Base-by-base conservation (phyloP, 1,284 basidiomycete species). In the Puccinia novopanici region DNA sequence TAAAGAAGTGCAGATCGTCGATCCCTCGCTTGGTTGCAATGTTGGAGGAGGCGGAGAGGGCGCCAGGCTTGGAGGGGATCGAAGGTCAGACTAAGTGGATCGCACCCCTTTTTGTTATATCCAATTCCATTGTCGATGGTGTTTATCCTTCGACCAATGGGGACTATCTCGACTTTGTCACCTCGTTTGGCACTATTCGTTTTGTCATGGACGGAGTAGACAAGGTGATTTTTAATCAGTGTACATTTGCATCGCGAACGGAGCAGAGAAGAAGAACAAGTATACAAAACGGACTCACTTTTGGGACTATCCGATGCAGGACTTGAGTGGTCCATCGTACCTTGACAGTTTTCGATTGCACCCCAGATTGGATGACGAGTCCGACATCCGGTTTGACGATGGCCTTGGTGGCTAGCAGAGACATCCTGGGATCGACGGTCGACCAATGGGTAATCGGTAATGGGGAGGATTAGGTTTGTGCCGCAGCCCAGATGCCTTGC, bases 1-100 rank as follows among this genome's bases (percentile, higher is more conserved):
- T 99, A 89, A 92, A 98, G 88, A 99, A 99, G 88, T 99, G 96
- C 83, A 99, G 91, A 86, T 99, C 97, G 87, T 99, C 97, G 68
- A 99, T 93, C 13, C 97, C 97, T 82, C 97, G 91, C 88, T 98
- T 99, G 81, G 93, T 93, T 5, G 97, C 96, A 77, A 98, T 90
- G 87, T 95, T 91, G 3, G 93, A 92, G 83, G 61, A 82, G 80
- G 82, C 81, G 4, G 80, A 82, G 19, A 87, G 83, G 30, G 85
- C 84, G 2, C 84, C 84, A 17, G 96, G 95, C 87, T 96, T 98
- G 75, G 90, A 88, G 34, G 92, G 92, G 72, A 93, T 88, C 19
- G 91, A 87, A 22, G 93, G 15, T 37, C 24, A 27, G 15, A 22
- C 22, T 27, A 59, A 42, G 45, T 50, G 9, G 30, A 4, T 87